phyloP scores from a whole-genome alignment of 2,329 filamentous ascomycete species.

The Colletotrichum euphorbiae region DNA sequence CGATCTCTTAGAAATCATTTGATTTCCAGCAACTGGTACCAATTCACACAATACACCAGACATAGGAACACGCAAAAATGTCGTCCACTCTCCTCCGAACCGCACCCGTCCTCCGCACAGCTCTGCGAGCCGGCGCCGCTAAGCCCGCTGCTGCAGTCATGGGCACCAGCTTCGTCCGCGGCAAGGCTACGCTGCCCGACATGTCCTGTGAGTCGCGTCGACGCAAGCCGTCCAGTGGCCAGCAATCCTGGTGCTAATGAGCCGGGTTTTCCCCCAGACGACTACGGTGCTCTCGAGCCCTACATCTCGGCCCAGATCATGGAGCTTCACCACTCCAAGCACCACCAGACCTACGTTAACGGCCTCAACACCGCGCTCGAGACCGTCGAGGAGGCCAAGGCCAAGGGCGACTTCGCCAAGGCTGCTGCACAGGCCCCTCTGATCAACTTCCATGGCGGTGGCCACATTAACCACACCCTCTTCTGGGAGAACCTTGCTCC shows the following conservation, averaged over 20 bases:
- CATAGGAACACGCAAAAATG: constrained; percentile 64
- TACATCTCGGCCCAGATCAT: constrained; percentile 90
- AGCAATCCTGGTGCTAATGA: neutral
- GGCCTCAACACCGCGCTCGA: constrained; percentile 85
- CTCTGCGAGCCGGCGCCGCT: constrained; percentile 74
- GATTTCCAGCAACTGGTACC: neutral
- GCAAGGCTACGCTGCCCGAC: constrained; percentile 94
- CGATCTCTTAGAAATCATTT: too few relatives aligned
- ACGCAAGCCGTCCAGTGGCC: neutral
- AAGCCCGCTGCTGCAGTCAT: constrained; percentile 73
- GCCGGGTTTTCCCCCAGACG: constrained; percentile 68
- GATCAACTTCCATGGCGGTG: constrained; percentile 85
- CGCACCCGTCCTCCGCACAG: constrained; percentile 74
- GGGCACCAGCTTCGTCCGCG: constrained; percentile 81
- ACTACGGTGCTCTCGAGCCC: constrained; percentile 94
- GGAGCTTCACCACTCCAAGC: constrained; percentile 94
- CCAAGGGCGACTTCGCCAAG: constrained; percentile 68
- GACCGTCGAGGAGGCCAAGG: constrained; percentile 74
- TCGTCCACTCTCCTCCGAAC: constrained; percentile 80
- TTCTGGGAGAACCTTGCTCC: constrained; percentile 88
- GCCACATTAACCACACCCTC: constrained; percentile 87
- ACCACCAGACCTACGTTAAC: constrained; percentile 94
- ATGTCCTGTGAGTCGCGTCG: constrained; percentile 65
- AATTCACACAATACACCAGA: constrained; percentile 19
- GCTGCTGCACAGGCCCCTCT: constrained; percentile 63